A percentile compares a stretch with the other conserved stretches of the same genome.
Evolutionary conservation across 768 basidiomycete genomes (phyloP).

Genomic region (Rhodosporidiobolus sp.): DNA sequence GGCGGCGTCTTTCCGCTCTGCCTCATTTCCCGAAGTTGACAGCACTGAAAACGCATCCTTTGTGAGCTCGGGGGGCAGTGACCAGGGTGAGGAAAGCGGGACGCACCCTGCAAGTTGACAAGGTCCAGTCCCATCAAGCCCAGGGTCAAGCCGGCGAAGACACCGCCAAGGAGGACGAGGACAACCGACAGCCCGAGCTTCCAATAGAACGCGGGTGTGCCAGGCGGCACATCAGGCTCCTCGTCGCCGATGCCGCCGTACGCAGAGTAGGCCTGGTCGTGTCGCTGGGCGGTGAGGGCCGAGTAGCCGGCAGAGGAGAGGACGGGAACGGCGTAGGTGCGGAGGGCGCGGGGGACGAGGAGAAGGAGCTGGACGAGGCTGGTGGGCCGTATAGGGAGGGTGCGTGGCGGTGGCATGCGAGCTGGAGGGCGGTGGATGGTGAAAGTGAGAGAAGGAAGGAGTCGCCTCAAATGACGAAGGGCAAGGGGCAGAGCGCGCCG

Average conservation of each 20-base stretch:
- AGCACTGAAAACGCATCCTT: constrained; percentile 10
- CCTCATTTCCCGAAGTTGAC: constrained; percentile 35
- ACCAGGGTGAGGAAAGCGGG: not conserved
- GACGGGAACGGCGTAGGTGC: not conserved
- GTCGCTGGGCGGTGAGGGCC: not conserved
- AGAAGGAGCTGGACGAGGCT: constrained; percentile 8
- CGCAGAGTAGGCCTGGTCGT: not conserved
- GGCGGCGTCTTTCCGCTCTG: constrained; percentile 46
- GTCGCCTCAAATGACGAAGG: not conserved
- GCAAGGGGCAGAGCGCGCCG: too few relatives aligned
- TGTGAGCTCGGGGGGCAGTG: not conserved
- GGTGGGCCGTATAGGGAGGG: constrained; percentile 1
- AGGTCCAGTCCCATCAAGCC: constrained; percentile 51
- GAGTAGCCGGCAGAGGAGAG: not conserved
- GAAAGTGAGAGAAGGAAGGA: not conserved
- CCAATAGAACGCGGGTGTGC: constrained; percentile 60
- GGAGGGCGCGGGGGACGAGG: not conserved
- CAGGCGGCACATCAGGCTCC: constrained; percentile 8
- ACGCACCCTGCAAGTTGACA: constrained; percentile 28
- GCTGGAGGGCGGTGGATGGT: not conserved
- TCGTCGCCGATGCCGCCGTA: not conserved
- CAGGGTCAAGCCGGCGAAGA: constrained; percentile 68
- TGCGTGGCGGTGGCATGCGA: not conserved
- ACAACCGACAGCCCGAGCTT: constrained; percentile 65
- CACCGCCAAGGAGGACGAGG: constrained; percentile 79